Conservation (phyloP, 2,329 filamentous ascomycete species). For the Sporothrix luriei region DNA sequence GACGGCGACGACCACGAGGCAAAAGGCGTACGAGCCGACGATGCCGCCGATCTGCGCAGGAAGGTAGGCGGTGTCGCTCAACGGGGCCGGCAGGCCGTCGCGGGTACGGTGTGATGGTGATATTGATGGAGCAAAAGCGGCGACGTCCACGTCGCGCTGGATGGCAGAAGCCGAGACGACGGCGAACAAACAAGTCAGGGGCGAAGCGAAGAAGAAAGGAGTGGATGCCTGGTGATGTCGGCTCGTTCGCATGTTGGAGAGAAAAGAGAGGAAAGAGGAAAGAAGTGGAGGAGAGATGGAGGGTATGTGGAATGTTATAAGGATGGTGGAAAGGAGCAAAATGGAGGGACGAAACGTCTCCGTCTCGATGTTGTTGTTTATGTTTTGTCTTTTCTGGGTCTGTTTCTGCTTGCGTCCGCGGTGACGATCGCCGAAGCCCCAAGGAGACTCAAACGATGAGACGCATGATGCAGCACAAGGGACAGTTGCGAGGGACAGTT, state of each 20-base stretch:
- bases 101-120: slow-evolving; percentile 37
- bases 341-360: slow-evolving; percentile 40
- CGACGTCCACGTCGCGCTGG: slow-evolving; percentile 40
- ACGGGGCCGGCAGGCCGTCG: slow-evolving; percentile 57
- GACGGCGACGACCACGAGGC: slow-evolving; percentile 71
- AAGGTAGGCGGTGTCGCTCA: slow-evolving; percentile 65
- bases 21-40: slow-evolving; percentile 78
- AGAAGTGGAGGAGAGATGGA: not conserved
- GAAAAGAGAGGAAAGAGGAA: not conserved
- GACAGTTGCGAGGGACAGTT: not conserved
- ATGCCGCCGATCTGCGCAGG: slow-evolving; percentile 83
- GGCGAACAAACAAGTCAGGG: slow-evolving; percentile 9
- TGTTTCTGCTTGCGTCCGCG: not conserved
- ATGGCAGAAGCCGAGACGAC: slow-evolving; percentile 37
- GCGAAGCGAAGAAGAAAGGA: slow-evolving; percentile 26
- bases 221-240: slow-evolving; percentile 37
- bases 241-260: slow-evolving; percentile 48
- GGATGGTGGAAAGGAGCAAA: slow-evolving; percentile 39
- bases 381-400: slow-evolving; percentile 26
- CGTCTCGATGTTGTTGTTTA: slow-evolving; percentile 17
- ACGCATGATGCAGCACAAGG: slow-evolving; percentile 34
- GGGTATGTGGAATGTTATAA: slow-evolving; percentile 44
- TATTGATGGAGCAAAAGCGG: slow-evolving; percentile 37
- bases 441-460: slow-evolving; percentile 30
- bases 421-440: slow-evolving; percentile 29